Conservation (phyloP, 129 eudicot species). For the Gnaphalium uliginosum region DNA sequence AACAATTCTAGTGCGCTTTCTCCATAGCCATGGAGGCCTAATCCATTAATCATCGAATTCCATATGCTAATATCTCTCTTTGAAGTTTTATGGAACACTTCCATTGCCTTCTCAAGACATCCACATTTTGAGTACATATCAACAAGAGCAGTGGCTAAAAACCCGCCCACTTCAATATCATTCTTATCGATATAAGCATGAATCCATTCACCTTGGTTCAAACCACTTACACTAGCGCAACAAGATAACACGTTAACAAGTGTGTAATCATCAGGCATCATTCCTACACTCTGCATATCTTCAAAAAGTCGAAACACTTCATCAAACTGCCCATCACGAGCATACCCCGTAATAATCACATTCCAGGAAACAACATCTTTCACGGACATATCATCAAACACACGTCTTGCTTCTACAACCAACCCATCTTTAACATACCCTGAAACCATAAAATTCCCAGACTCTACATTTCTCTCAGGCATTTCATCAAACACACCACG, state of each 20-base stretch:
- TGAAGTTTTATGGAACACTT: constrained; percentile 32
- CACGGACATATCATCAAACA: constrained; percentile 42
- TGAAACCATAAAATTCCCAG: constrained; percentile 54
- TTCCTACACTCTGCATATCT: constrained; percentile 35
- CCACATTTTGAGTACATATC: constrained; percentile 61
- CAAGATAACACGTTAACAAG: constrained; percentile 42
- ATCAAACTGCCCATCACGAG: constrained; percentile 28
- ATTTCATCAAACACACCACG: constrained; percentile 39
- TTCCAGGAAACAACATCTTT: constrained; percentile 56
- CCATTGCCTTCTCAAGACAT: constrained; percentile 41
- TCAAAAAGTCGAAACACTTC: constrained; percentile 48
- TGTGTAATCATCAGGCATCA: constrained; percentile 43
- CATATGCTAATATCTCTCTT: constrained; percentile 50
- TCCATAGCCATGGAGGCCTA: constrained; percentile 12
- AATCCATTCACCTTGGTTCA: constrained; percentile 51
- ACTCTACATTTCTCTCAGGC: constrained; percentile 47
- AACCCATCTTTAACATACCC: constrained; percentile 42
- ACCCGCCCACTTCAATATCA: constrained; percentile 31
- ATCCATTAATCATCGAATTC: constrained; percentile 27
- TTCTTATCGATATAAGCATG: constrained; percentile 35
- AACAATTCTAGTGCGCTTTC: constrained; percentile 19
- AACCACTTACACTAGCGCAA: constrained; percentile 44
- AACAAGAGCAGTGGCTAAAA: constrained; percentile 50
- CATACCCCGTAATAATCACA: constrained; percentile 46
- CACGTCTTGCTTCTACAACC: constrained; percentile 37